Evolutionary conservation across 345 rosid species (phyloP), one percentile per base, ranked within the genome.

Genomic region (Hypericum perforatum): DNA sequence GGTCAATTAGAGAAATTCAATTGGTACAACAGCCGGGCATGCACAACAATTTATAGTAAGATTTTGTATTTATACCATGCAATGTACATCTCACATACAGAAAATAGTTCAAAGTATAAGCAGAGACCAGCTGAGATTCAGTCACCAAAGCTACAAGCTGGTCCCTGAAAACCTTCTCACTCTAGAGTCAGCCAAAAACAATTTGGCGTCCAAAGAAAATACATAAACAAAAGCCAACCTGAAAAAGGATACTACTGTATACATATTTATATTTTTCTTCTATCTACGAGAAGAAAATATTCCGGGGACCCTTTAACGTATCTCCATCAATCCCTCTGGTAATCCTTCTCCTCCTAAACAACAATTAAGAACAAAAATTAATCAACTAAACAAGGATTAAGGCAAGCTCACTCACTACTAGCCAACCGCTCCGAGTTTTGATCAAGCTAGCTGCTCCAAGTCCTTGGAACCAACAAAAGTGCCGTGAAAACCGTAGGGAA

Each of bases 401-500:
- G 49, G 3, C 8, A 45, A 14, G 16, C 16, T 22, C 32, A 22
- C 6, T 11, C n/a, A 22, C 32, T 22, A 45, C 49, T n/a, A 9
- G 7, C 7, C 49, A 11, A 15, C 14, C 6, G n/a, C 48, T 12
- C n/a, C 5, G 7, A 45, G 13, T 11, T 16, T 8, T 12, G 7
- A 6, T 57, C 63, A 76, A 42, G 46, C 64, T 57, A 83, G 95
- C 46, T 62, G 69, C 45, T 64, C 71, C 68, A 86, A 65, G 39
- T 82, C 92, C 51, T 47, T 59, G 8, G 78, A 66, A 37, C 62
- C 59, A 12, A 87, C 80, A 61, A 87, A 82, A 13, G 95, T 81
- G 32, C 95, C 95, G 50, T 86, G 95, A 54, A 86, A 86, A 8
- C 95, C 95, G 16, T 87, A 87, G 6, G 96, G 96, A 43, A 87